Base-by-base conservation (phyloP, 139 green algal genomes). In the Tetratostichococcus sp. region DNA sequence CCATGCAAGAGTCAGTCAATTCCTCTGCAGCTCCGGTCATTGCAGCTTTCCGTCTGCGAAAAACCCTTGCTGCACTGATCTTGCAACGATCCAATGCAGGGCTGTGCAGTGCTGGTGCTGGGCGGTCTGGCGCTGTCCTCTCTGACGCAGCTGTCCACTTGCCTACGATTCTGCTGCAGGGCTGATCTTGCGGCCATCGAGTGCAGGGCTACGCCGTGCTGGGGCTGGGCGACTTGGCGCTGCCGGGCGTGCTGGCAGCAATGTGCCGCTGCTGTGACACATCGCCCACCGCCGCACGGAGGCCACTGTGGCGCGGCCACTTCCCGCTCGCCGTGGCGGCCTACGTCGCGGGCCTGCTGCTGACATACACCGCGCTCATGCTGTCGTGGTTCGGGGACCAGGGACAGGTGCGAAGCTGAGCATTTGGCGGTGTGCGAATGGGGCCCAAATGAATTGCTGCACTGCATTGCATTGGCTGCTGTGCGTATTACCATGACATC, bases 321-420 rank as follows among this genome's bases (percentile, higher is more conserved):
- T 91, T 87, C 35, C 58, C 75, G 30, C 78, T 81, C 22, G 72
- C 77, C 16, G 73, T 88, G 21, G 43, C 76, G 0, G 87, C 75
- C 23, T 97, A 98, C 73, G 88, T 35, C 0, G 43, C 77, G 0
- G 95, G 95, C 2, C 81, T 99, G 65, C 6, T 90, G 42, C 67
- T 93, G 26, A 98, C 95, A 2, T 97, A 97, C 79, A 71, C 70
- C 0, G 95, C 92, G 35, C 82, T 97, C 8, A 75, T 82, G 39
- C 68, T 87, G 32, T 83, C 79, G 73, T 72, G 82, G 42, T 82
- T 82, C 28, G 85, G 85, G 8, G 65, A 79, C 31, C 76, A 77
- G 32, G 32, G 30, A 32, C 34, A 23, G 11, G 68, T 30, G 66
- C n/a, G n/a, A n/a, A 71, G 30, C 33, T 22, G 8, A 67, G 25